Evolutionary conservation across 306 rosid genomes (phyloP).

Genomic region (Calophaca sinica): DNA sequence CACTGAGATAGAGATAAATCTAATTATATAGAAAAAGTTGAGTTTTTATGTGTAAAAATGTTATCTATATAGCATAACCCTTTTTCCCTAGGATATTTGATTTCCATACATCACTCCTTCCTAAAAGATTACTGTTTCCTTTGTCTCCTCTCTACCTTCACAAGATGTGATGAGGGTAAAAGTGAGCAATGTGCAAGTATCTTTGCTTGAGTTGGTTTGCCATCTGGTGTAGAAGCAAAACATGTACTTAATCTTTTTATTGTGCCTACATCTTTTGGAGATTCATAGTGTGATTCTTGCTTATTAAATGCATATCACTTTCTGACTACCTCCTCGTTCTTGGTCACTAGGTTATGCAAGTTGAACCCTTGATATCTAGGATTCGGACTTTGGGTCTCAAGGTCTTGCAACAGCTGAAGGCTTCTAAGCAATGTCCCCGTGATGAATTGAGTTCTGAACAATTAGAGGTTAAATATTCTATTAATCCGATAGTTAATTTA

Average conservation of each 20-base stretch:
- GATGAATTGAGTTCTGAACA: slow-evolving; percentile 66
- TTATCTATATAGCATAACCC: slow-evolving; percentile 32
- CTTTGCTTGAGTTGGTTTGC: background rate
- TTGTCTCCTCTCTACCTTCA: slow-evolving; percentile 15
- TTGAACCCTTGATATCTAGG: slow-evolving; percentile 69
- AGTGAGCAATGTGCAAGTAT: slow-evolving; percentile 3
- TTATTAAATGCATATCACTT: background rate
- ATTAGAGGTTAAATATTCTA: slow-evolving; percentile 65
- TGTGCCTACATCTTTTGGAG: slow-evolving; percentile 35
- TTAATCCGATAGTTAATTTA: slow-evolving; percentile 11
- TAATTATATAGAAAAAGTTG: background rate
- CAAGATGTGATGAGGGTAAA: background rate
- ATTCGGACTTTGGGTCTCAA: slow-evolving; percentile 58
- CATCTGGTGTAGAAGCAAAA: slow-evolving; percentile 33
- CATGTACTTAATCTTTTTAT: slow-evolving; percentile 28
- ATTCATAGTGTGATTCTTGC: slow-evolving; percentile 34
- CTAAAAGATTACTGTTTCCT: slow-evolving; percentile 7
- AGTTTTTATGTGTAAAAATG: slow-evolving; percentile 12
- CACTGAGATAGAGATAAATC: slow-evolving; percentile 20
- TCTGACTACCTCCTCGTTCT: slow-evolving; percentile 48
- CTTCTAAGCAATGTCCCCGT: slow-evolving; percentile 57
- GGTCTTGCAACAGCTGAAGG: slow-evolving; percentile 68
- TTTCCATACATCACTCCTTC: slow-evolving; percentile 19
- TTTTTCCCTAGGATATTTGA: slow-evolving; percentile 24
- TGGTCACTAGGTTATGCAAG: slow-evolving; percentile 73